phyloP scores from a whole-genome alignment of 768 basidiomycete species.

The Favolaschia claudopus region DNA sequence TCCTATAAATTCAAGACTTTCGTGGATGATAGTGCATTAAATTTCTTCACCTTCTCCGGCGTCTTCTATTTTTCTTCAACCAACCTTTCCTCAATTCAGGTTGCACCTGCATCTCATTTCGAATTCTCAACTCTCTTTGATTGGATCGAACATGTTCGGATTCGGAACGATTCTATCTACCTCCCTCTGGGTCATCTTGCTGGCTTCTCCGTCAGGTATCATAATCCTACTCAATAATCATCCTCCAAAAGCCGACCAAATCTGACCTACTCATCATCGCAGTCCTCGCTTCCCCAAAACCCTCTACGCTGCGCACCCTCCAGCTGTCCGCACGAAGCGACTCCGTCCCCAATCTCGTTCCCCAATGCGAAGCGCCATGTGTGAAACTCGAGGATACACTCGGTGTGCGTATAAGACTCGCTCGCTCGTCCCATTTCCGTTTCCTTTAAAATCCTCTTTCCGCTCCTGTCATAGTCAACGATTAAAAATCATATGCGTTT shows the following conservation, averaged over 20 bases:
- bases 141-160: no score
- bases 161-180: slow-evolving; percentile 10
- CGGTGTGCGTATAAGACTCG: not conserved
- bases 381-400: not conserved
- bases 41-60: not conserved
- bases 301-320: not conserved
- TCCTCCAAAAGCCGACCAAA: not conserved
- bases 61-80: not conserved
- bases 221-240: no score
- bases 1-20: not conserved
- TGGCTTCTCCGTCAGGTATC: slow-evolving; percentile 13
- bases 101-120: slow-evolving; percentile 1
- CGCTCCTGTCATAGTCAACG: no score
- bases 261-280: not conserved
- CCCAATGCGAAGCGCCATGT: slow-evolving; percentile 2
- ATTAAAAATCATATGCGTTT: no score
- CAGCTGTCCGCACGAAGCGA: not conserved
- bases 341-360: not conserved
- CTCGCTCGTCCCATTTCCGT: not conserved
- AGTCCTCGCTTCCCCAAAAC: not conserved
- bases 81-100: no score
- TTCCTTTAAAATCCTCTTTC: no score
- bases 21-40: not conserved
- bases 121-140: no score
- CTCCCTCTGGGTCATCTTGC: slow-evolving; percentile 1